Evolutionary conservation across 2,329 filamentous ascomycete species (phyloP).

Genomic region (Gliomastix tumulicola): DNA sequence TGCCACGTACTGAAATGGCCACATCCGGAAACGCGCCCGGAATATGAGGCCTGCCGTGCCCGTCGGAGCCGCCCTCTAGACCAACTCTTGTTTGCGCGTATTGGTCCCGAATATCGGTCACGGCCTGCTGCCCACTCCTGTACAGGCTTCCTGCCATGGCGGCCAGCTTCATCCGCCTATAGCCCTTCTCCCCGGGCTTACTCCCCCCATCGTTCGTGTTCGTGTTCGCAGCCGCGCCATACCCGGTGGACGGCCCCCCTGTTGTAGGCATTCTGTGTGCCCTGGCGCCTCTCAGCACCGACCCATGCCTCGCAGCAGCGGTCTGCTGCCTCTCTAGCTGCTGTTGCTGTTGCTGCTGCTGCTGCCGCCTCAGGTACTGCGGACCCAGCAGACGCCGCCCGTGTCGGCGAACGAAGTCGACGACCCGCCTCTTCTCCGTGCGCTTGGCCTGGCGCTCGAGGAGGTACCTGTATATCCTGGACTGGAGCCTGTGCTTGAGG

Average conservation of each 20-base stretch:
- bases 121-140: slow-evolving; percentile 46
- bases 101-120: slow-evolving; percentile 52
- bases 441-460: slow-evolving; percentile 55
- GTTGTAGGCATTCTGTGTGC: slow-evolving; percentile 11
- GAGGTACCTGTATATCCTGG: slow-evolving; percentile 69
- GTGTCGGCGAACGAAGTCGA: slow-evolving; percentile 33
- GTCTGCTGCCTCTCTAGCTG: slow-evolving; percentile 5
- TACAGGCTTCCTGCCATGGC: slow-evolving; percentile 53
- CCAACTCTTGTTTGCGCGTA: slow-evolving; percentile 45
- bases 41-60: slow-evolving; percentile 35
- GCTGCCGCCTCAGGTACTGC: slow-evolving; percentile 11
- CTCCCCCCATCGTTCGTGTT: not conserved
- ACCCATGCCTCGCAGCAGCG: slow-evolving; percentile 14
- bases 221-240: slow-evolving; percentile 9
- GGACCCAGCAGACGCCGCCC: slow-evolving; percentile 37
- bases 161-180: slow-evolving; percentile 71
- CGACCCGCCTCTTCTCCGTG: slow-evolving; percentile 36
- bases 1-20: slow-evolving; percentile 69
- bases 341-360: too few species aligned
- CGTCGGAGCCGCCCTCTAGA: slow-evolving; percentile 17
- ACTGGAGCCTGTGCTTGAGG: slow-evolving; percentile 65
- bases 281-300: slow-evolving; percentile 18
- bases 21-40: slow-evolving; percentile 79
- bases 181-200: slow-evolving; percentile 51
- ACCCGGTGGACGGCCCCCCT: slow-evolving; percentile 12